These are phyloP conservation scores for Dactylellina haptotyla DNA, from an alignment of 2,329 filamentous ascomycete species.

Conservation along the genomic window DNA sequence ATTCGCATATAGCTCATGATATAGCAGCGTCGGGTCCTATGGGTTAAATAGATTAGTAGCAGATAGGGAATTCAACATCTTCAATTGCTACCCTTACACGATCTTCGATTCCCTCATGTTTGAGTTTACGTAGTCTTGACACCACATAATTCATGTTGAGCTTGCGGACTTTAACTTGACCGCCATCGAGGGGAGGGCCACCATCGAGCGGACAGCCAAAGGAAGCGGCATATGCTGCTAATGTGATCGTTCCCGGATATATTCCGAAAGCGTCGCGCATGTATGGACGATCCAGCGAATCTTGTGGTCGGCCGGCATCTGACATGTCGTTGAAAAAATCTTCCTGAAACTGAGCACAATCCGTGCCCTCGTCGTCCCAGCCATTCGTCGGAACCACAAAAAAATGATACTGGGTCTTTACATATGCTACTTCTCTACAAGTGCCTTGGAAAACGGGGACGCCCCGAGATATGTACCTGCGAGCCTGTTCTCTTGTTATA, in stretches of 20 bases:
- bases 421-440: slow-evolving; percentile 56
- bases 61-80: background rate
- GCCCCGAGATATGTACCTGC: slow-evolving; percentile 56
- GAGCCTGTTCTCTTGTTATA: slow-evolving; percentile 53
- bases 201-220: slow-evolving; percentile 63
- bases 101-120: slow-evolving; percentile 62
- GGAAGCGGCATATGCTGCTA: slow-evolving; percentile 74
- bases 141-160: slow-evolving; percentile 61
- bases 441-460: slow-evolving; percentile 57
- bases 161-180: slow-evolving; percentile 66
- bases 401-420: slow-evolving; percentile 57
- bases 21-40: slow-evolving; percentile 59
- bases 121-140: slow-evolving; percentile 62
- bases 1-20: slow-evolving; percentile 73
- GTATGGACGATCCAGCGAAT: slow-evolving; percentile 78
- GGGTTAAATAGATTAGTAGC: background rate
- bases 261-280: slow-evolving; percentile 74
- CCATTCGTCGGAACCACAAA: slow-evolving; percentile 57
- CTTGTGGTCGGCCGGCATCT: slow-evolving; percentile 68
- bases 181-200: slow-evolving; percentile 68
- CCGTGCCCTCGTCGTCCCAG: slow-evolving; percentile 58
- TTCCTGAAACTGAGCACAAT: slow-evolving; percentile 56
- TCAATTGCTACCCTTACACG: slow-evolving; percentile 59
- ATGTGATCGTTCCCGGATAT: slow-evolving; percentile 75
- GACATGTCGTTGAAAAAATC: slow-evolving; percentile 58